Evolutionary conservation across 768 basidiomycete genomes (phyloP), one percentile per base, ranked within the genome.

Genomic region (Auricularia sp.): DNA sequence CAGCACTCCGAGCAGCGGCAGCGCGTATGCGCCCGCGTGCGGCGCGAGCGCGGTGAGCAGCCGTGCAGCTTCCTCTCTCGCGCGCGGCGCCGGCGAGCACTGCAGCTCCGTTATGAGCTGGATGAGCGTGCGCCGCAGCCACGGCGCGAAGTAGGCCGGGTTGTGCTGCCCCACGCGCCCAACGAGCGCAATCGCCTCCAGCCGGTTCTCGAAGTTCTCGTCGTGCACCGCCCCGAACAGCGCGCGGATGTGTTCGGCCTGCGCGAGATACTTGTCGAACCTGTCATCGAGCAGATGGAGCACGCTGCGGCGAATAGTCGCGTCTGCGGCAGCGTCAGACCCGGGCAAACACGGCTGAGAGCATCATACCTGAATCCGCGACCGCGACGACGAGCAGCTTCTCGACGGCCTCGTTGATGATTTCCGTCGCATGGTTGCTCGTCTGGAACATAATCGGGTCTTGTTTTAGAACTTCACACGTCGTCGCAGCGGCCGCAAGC

Each of bases 171-270:
- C 77, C 10, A 82, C 71, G 16, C 81, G 73, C 3, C 81, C 81
- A 63, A 82, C 80, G 65, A 81, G 75, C 34, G 71, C 72, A 64
- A 82, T 78, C 0, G 79, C 80, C 14, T 78, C 69, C 64, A 80
- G 77, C 24, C 81, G 76, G 68, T 79, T 79, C 3, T 71, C 72
- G 70, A 79, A 79, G 7, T 76, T 75, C 69, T 80, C 80, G 68
- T 82, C 81, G 71, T 82, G 80, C 58, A 82, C 73, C 0, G 80
- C 81, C 63, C 81, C 76, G 71, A 80, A 80, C 5, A 82, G 73
- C 24, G 77, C 77, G 3, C 80, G 73, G n/a, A 82, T 77, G 68
- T 80, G 77, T 62, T 81, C 80, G 0, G 79, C 78, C 70, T 81
- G 80, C 0, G 81, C 75, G 37, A 82, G 75, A 68, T 81, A 79